phyloP scores from a whole-genome alignment of 2,329 filamentous ascomycete species.

The Cladosporium halotolerans region DNA sequence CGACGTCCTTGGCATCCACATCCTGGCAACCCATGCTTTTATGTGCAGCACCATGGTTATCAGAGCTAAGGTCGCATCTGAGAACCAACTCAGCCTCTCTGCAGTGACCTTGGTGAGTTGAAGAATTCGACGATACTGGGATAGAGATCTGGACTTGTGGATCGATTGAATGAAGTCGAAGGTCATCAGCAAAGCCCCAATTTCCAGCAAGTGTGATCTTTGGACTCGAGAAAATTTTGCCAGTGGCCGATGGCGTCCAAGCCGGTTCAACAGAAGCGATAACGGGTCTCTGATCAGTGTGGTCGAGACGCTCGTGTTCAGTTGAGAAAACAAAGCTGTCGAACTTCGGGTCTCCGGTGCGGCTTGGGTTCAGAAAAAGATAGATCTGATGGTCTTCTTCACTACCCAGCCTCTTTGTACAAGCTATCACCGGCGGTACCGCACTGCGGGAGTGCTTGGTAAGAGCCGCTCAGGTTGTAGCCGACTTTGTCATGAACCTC shows the following conservation, averaged over 20 bases:
- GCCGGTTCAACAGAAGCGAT: conserved; percentile 42
- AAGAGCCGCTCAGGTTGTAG: conserved; percentile 44
- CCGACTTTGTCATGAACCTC: conserved; percentile 10
- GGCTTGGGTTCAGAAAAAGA: conserved; percentile 53
- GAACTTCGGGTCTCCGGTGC: conserved; percentile 38
- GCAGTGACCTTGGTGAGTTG: background rate
- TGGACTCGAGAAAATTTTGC: background rate
- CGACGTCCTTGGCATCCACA: background rate
- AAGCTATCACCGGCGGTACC: conserved; percentile 51
- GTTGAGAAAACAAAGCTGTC: conserved; percentile 55
- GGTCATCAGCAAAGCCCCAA: background rate
- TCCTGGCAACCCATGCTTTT: background rate
- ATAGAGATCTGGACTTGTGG: background rate
- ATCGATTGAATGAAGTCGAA: background rate
- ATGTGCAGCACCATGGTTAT: background rate
- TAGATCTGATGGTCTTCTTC: conserved; percentile 36
- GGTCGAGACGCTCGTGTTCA: conserved; percentile 40
- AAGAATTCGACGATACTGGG: background rate
- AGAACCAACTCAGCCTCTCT: background rate
- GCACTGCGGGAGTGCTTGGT: conserved; percentile 48
- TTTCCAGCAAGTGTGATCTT: background rate
- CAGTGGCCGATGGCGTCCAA: conserved; percentile 37
- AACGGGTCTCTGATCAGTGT: conserved; percentile 41
- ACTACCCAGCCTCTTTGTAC: conserved; percentile 40
- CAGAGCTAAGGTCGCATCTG: background rate